Conservation (phyloP, 2,329 filamentous ascomycete genomes). For the Didymosphaeria variabile region DNA sequence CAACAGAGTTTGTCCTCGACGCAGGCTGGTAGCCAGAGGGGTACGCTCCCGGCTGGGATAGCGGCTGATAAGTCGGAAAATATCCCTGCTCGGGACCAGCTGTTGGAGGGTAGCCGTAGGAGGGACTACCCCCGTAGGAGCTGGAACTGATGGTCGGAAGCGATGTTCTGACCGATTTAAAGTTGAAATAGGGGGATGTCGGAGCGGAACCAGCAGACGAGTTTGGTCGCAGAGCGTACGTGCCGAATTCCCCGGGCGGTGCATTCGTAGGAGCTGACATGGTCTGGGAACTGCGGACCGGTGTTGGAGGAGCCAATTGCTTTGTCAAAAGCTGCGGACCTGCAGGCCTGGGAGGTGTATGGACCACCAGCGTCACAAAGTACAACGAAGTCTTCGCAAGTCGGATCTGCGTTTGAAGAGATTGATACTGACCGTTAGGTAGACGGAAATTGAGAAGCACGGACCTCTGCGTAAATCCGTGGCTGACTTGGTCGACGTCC, state of each 20-base stretch:
- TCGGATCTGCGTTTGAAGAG: conserved; percentile 45
- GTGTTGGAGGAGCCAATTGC: conserved; percentile 44
- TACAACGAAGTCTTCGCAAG: conserved; percentile 56
- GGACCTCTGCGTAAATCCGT: conserved; percentile 53
- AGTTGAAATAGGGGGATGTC: conserved; percentile 47
- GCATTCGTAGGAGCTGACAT: conserved; percentile 39
- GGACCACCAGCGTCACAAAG: conserved; percentile 55
- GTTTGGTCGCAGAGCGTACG: conserved; percentile 36
- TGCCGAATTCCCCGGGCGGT: conserved; percentile 37
- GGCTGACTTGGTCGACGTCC: conserved; percentile 56
- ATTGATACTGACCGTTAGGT: conserved; percentile 43
- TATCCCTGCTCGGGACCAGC: conserved; percentile 45
- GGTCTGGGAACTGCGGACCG: conserved; percentile 36
- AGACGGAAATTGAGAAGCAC: conserved; percentile 53
- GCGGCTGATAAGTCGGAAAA: conserved; percentile 42
- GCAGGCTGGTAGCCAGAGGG: conserved; percentile 40
- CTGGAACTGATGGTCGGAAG: conserved; percentile 45
- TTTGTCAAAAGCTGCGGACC: conserved; percentile 46
- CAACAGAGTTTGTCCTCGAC: conserved; percentile 35
- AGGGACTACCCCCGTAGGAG: conserved; percentile 46
- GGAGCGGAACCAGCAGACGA: conserved; percentile 47
- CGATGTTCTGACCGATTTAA: conserved; percentile 45
- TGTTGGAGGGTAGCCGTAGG: conserved; percentile 47
- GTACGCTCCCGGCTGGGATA: conserved; percentile 37
- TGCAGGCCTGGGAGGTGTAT: conserved; percentile 32